These are phyloP conservation scores for Goffeauzyma gilvescens DNA, from an alignment of 768 basidiomycete genomes.

Conservation along the genomic window DNA sequence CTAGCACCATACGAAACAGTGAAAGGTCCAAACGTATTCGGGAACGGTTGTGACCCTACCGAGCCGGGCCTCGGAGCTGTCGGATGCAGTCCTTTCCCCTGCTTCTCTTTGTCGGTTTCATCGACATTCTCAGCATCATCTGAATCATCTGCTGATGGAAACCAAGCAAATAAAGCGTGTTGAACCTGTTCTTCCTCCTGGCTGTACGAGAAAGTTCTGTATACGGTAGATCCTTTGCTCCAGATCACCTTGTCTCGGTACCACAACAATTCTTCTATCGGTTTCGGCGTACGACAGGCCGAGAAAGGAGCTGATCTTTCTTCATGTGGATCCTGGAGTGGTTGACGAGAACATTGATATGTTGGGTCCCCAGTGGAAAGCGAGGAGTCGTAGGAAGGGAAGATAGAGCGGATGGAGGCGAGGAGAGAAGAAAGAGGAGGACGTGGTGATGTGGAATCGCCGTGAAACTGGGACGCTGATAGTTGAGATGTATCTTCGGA, in stretches of 20 bases:
- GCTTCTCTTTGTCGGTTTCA: too few relatives aligned
- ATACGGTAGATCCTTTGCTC: constrained; percentile 21
- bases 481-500: too few relatives aligned
- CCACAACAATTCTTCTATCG: constrained; percentile 29
- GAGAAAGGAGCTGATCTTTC: background rate
- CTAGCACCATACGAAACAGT: constrained; percentile 6
- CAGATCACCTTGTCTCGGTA: constrained; percentile 22
- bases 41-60: background rate
- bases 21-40: constrained; percentile 17
- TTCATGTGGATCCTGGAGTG: background rate
- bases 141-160: constrained; percentile 11
- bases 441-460: too few relatives aligned
- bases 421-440: constrained; percentile 5
- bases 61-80: too few relatives aligned
- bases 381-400: constrained; percentile 2
- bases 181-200: constrained; percentile 18
- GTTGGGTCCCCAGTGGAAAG: background rate
- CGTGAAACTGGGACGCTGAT: too few relatives aligned
- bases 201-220: constrained; percentile 23
- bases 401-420: constrained; percentile 3
- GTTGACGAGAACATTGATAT: background rate
- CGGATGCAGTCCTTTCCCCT: too few relatives aligned
- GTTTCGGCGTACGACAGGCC: background rate
- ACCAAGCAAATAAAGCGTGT: constrained; percentile 25
- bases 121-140: background rate